Percentiles rank a stretch among this genome's conserved stretches.
Evolutionary conservation across 75 land plant species (phyloP).

Genomic region (Picea glauca): DNA sequence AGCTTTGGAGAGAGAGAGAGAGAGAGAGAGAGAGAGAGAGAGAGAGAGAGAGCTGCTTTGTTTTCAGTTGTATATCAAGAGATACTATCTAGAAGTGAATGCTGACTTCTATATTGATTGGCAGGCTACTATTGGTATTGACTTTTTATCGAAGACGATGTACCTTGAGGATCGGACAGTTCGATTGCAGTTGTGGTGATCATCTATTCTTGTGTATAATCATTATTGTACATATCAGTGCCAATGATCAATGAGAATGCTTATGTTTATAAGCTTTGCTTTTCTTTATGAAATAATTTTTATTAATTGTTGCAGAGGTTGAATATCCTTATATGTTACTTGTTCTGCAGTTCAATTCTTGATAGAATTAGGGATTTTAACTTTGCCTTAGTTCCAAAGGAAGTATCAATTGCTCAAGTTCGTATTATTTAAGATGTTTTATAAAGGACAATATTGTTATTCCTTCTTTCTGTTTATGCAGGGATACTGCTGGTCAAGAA

Average conservation of each 20-base stretch:
- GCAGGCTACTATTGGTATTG: slow-evolving; percentile 52
- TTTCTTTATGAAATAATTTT: too few species aligned
- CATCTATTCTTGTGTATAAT: neutral
- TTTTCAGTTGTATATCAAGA: too few species aligned
- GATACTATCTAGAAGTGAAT: too few species aligned
- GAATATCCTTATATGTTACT: too few species aligned
- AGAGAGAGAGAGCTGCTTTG: too few species aligned
- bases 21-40: too few species aligned
- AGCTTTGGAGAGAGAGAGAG: too few species aligned
- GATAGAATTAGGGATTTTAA: neutral
- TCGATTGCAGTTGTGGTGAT: slow-evolving; percentile 40
- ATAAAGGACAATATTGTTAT: neutral
- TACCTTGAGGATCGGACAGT: slow-evolving; percentile 53
- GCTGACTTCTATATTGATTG: neutral
- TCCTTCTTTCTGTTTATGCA: slow-evolving; percentile 5
- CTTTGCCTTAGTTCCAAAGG: neutral
- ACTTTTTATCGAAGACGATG: slow-evolving; percentile 54
- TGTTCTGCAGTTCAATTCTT: too few species aligned
- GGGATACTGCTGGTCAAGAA: slow-evolving; percentile 81
- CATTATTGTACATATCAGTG: neutral
- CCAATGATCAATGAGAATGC: too few species aligned
- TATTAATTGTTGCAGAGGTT: too few species aligned
- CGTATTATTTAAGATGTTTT: neutral
- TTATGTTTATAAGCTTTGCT: too few species aligned
- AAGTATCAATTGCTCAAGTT: neutral